Base-by-base conservation (phyloP, 139 green algal genomes). In the Bryopsis sp. region DNA sequence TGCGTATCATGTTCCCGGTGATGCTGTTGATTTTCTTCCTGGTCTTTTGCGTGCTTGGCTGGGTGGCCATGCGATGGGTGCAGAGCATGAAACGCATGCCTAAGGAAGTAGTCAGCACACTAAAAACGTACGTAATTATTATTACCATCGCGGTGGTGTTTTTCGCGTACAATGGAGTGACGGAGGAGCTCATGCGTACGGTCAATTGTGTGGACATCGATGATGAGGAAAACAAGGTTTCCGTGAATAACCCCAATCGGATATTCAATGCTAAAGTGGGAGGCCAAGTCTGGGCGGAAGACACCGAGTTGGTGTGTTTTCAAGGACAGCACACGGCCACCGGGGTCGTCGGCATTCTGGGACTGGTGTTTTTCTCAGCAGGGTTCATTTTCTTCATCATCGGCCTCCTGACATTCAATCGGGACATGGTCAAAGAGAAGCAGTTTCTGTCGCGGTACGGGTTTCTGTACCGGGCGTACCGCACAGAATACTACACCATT, bases 251-350 rank as follows among this genome's bases (percentile, higher is more conserved):
- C 22, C 58, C 58, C 24, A 47, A 65, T 43, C 7, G n/a, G 29
- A 65, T 26, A 5, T 69, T 36, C 43, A 8, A 35, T n/a, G 35
- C 43, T 32, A 6, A 50, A 3, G 28, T 22, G 26, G n/a, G 15
- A 5, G 37, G 37, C 39, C 11, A 6, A 11, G 19, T 58, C 35
- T 69, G 62, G 62, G 62, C 37, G 26, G 62, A 69, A 35, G 62
- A 69, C 62, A 69, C 62, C 11, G 62, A 50, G n/a, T 36, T 69
- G 3, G 54, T 32, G 3, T 69, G 62, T 24, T 69, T 69, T 54
- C 11, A 69, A 35, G 62, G 62, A 8, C 19, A 57, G 4, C 62
- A 69, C 32, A 11, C n/a, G 26, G 26, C 19, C 6, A 69, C 62
- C 35, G 62, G 38, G 43, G 28, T 69, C 5, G 15, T 31, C 3